phyloP scores from a whole-genome alignment of 225 moss, liverwort and hornwort genomes.

The Physcomitrellopsis africana region DNA sequence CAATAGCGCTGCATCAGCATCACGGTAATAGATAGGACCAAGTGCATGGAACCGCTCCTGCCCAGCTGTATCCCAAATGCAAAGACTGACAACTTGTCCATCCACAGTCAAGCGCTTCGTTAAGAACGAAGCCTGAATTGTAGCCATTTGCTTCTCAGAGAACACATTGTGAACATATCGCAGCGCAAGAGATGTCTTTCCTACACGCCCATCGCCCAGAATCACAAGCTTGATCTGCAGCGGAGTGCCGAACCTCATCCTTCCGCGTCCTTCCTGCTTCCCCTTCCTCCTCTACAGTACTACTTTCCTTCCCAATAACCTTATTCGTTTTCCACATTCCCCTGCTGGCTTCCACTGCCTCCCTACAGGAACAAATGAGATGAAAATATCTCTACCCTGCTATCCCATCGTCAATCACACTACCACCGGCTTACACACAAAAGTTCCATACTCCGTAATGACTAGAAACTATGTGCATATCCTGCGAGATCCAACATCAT shows the following conservation, averaged over 20 bases:
- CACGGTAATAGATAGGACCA: slow-evolving; percentile 96
- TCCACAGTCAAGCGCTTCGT: slow-evolving; percentile 61
- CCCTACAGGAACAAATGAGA: no score
- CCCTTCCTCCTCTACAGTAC: no score
- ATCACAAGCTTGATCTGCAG: slow-evolving; percentile 26
- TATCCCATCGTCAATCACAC: no score
- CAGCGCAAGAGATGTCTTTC: slow-evolving; percentile 71
- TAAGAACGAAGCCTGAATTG: slow-evolving; percentile 70
- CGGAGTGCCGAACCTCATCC: slow-evolving; percentile 21
- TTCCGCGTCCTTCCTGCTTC: not conserved
- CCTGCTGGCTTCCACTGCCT: no score
- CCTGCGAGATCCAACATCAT: no score
- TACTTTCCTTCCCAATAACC: no score
- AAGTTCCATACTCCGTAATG: no score
- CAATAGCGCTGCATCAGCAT: slow-evolving; percentile 93
- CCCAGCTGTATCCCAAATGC: slow-evolving; percentile 98
- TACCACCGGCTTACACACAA: no score
- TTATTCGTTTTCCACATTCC: no score
- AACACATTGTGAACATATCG: slow-evolving; percentile 69
- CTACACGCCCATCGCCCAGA: slow-evolving; percentile 60
- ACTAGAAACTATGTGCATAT: no score
- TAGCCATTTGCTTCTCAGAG: slow-evolving; percentile 69
- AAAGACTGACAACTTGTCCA: slow-evolving; percentile 62
- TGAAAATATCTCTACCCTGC: no score
- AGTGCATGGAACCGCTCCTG: slow-evolving; percentile 99